phyloP scores from a whole-genome alignment of 176 grass and related monocot species.

The Sorghum bicolor region Sorghum_bicolor_NCBIv3 NC_012877.2:16103001-16103500 shows the following conservation, averaged over 20 bases:
- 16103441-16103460: constrained; percentile 64
- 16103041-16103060: not conserved
- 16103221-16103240: constrained; percentile 40
- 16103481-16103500: constrained; percentile 59
- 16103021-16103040: not conserved
- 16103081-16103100: not conserved
- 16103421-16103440: constrained; percentile 63
- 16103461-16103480: constrained; percentile 60
- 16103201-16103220: no score
- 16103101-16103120: constrained; percentile 1
- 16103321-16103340: not conserved
- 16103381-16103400: constrained; percentile 59
- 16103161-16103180: not conserved
- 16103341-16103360: constrained; percentile 47
- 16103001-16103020: not conserved
- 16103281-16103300: not conserved
- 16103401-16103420: constrained; percentile 24
- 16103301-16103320: constrained; percentile 19
- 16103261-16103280: not conserved
- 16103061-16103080: not conserved
- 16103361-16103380: constrained; percentile 52
- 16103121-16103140: not conserved
- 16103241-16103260: not conserved
- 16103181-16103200: not conserved
- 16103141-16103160: not conserved